phyloP scores from a whole-genome alignment of 2,329 filamentous ascomycete species.

The Arthrobotrys entomopaga region DNA sequence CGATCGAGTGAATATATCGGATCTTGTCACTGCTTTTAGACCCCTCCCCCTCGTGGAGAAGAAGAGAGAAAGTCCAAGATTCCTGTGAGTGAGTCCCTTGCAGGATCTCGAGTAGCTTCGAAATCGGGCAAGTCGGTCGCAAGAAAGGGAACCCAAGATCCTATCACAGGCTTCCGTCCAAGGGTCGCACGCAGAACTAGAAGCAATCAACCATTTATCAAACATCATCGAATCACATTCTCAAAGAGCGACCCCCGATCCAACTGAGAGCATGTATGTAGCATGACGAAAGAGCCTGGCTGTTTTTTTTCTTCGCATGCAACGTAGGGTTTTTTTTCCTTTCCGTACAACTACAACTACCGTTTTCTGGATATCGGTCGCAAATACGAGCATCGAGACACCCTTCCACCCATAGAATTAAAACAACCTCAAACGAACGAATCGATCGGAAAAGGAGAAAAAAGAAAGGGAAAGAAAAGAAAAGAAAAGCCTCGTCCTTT shows the following conservation, averaged over 20 bases:
- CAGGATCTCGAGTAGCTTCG: slow-evolving; percentile 41
- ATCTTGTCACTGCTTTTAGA: slow-evolving; percentile 48
- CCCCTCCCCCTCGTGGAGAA: slow-evolving; percentile 46
- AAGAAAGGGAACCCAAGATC: background rate
- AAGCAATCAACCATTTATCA: background rate
- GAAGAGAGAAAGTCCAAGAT: background rate
- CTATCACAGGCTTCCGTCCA: slow-evolving; percentile 35
- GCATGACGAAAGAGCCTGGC: slow-evolving; percentile 38
- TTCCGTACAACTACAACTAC: too few relatives aligned
- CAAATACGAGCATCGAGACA: slow-evolving; percentile 63
- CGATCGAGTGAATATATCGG: slow-evolving; percentile 30
- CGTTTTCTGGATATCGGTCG: slow-evolving; percentile 61
- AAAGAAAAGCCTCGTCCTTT: slow-evolving; percentile 22
- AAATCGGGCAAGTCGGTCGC: slow-evolving; percentile 50
- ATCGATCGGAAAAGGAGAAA: too few relatives aligned
- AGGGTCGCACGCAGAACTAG: too few relatives aligned
- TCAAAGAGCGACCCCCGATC: slow-evolving; percentile 35
- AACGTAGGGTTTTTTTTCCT: slow-evolving; percentile 29
- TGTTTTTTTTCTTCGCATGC: slow-evolving; percentile 7
- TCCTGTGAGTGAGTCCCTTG: slow-evolving; percentile 29
- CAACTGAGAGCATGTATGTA: slow-evolving; percentile 32
- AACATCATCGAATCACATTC: slow-evolving; percentile 18
- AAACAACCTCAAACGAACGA: slow-evolving; percentile 27
- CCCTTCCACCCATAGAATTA: slow-evolving; percentile 58
- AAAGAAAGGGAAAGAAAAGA: background rate